These are phyloP conservation scores for Bipolaris oryzae DNA, from an alignment of 2,329 filamentous ascomycete genomes.

Conservation along the genomic window DNA sequence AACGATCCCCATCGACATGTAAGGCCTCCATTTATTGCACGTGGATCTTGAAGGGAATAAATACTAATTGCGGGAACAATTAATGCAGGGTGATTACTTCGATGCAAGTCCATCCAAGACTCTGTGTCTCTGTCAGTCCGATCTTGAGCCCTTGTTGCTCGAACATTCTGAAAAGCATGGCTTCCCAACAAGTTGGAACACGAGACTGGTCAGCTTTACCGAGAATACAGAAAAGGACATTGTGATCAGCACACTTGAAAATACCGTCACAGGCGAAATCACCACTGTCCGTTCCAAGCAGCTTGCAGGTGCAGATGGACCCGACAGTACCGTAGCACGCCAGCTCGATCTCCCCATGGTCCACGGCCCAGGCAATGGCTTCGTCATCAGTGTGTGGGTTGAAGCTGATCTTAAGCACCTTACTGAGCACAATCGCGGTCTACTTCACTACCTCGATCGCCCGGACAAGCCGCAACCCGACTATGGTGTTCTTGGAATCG, in stretches of 20 bases:
- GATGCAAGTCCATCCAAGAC: constrained; percentile 11
- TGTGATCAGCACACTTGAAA: constrained; percentile 3
- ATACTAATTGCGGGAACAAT: not conserved
- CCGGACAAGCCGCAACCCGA: constrained; percentile 9
- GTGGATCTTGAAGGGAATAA: not conserved
- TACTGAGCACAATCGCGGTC: constrained; percentile 1
- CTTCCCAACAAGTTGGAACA: not conserved
- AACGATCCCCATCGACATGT: constrained; percentile 10
- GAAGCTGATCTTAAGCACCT: constrained; percentile 7
- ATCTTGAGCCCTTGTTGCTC: constrained; percentile 8
- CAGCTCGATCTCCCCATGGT: constrained; percentile 4
- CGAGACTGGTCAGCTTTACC: constrained; percentile 4
- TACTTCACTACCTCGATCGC: constrained; percentile 3
- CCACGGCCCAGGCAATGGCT: constrained; percentile 5
- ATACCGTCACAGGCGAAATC: constrained; percentile 1
- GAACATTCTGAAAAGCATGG: constrained; percentile 1
- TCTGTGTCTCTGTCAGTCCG: constrained; percentile 7
- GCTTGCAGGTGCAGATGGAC: constrained; percentile 8
- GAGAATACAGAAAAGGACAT: not conserved
- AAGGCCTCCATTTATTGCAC: not conserved
- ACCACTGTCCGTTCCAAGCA: constrained; percentile 2
- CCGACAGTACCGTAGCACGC: constrained; percentile 2
- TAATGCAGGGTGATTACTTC: constrained; percentile 6
- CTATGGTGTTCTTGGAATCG: constrained; percentile 5
- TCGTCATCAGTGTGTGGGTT: constrained; percentile 8